Evolutionary conservation across 2,329 filamentous ascomycete species (phyloP), one percentile per base, ranked within the genome.

Genomic region (Penicillium sp.): DNA sequence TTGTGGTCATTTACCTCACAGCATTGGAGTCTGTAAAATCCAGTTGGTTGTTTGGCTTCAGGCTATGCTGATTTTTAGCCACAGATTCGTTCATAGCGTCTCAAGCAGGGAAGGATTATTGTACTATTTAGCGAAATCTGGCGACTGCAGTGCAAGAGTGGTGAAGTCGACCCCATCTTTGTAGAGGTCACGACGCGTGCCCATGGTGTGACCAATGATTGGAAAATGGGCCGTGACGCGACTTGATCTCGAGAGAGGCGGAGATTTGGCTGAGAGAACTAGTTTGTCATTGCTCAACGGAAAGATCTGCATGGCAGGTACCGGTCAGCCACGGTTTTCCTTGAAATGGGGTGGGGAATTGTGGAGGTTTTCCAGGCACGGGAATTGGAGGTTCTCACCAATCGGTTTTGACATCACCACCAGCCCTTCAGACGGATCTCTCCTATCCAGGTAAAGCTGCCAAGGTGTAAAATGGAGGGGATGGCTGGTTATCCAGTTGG

Each of bases 1-100:
- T 19, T 26, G 23, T 58, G 45, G 46, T 55, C 30, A 47, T 58
- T 60, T 88, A 93, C 86, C 90, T 86, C 8, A 96, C 86, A 23
- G 91, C 87, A 54, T 84, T 80, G 5, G 93, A 90, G 70, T 97
- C 85, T 56, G 87, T 89, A 70, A 98, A 98, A 78, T 97, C 88
- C 29, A 97, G 82, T 66, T 89, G 86, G 8, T 82, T 83, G 63
- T 85, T 85, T 54, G 76, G 66, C 68, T 82, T 85, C 35, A 86
- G 71, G 61, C 84, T 86, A 65, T 23, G 31, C 45, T 47, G 55
- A 53, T 23, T 59, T 63, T 63, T 60, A 60, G 60, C 41, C 7
- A 19, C 44, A 5, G 29, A 35, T 17, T 35, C 29, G 7, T 8
- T 26, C 8, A 38, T 31, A 46, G 84, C 31, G 85, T 70, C 60